These are phyloP conservation scores for Ogataea pini DNA, from an alignment of 805 yeast genomes.

Conservation along the genomic window DNA sequence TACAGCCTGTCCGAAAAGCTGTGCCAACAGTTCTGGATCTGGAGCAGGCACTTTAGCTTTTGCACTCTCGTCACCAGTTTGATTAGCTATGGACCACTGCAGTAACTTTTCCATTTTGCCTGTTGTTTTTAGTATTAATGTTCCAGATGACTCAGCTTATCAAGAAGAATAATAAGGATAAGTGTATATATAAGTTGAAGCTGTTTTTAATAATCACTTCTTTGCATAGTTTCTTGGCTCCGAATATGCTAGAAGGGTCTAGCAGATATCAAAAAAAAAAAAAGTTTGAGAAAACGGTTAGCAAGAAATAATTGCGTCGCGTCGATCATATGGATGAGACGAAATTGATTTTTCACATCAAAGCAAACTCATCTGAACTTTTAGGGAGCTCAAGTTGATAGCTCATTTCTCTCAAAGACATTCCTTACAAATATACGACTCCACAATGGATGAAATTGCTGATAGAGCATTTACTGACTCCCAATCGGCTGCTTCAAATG, in stretches of 20 bases:
- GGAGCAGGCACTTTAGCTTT: constrained; percentile 63
- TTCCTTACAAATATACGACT: no score
- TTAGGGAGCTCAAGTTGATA: neutral
- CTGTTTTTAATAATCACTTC: no score
- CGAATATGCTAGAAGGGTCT: constrained; percentile 15
- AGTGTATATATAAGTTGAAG: no score
- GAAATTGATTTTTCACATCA: neutral
- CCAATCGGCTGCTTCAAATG: constrained; percentile 19
- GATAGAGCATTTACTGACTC: constrained; percentile 50
- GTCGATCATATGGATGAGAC: neutral
- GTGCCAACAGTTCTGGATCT: constrained; percentile 76
- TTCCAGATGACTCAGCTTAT: no score
- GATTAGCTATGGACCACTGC: constrained; percentile 87
- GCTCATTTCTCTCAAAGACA: no score
- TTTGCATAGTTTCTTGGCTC: no score
- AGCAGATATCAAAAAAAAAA: constrained; percentile 2
- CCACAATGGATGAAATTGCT: constrained; percentile 64
- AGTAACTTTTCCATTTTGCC: constrained; percentile 78
- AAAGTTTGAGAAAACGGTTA: neutral
- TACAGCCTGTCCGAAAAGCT: constrained; percentile 63
- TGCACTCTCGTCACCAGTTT: constrained; percentile 72
- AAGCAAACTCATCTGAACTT: neutral
- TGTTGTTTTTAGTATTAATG: no score
- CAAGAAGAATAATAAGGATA: no score
- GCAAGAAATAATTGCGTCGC: neutral